Conservation (phyloP, 2,329 filamentous ascomycete genomes). For the Fusarium sterilihyphosum region DNA sequence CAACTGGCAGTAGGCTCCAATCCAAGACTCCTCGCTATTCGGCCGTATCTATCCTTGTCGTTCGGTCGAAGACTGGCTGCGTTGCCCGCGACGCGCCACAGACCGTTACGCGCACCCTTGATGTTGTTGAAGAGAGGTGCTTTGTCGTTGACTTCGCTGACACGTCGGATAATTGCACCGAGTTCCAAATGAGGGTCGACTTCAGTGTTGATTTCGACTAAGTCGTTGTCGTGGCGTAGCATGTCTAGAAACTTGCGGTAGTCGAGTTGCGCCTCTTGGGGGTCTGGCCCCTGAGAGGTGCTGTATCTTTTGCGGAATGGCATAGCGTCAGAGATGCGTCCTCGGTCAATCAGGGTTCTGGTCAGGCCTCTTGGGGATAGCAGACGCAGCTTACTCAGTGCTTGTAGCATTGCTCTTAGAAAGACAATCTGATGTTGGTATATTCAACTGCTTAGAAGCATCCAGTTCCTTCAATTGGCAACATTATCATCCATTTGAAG, state of each 20-base stretch:
- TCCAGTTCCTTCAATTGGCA: background rate
- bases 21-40: slow-evolving; percentile 54
- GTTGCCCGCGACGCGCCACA: slow-evolving; percentile 58
- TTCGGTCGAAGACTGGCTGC: slow-evolving; percentile 48
- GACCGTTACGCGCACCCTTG: slow-evolving; percentile 54
- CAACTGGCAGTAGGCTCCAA: background rate
- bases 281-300: background rate
- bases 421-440: too few relatives aligned
- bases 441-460: background rate
- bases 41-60: slow-evolving; percentile 49
- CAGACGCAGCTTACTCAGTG: background rate
- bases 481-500: background rate
- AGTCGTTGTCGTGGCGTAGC: slow-evolving; percentile 49
- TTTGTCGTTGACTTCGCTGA: slow-evolving; percentile 56
- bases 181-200: slow-evolving; percentile 57
- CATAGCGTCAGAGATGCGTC: background rate
- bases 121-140: slow-evolving; percentile 63
- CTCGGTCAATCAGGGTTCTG: background rate
- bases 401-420: background rate
- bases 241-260: slow-evolving; percentile 23
- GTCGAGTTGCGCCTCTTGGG: slow-evolving; percentile 12
- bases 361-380: background rate
- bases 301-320: background rate
- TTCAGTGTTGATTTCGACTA: slow-evolving; percentile 54
- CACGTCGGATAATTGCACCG: slow-evolving; percentile 57